Base-by-base conservation (phyloP, 208 protist genomes). In the Crithidia expoeki region DNA sequence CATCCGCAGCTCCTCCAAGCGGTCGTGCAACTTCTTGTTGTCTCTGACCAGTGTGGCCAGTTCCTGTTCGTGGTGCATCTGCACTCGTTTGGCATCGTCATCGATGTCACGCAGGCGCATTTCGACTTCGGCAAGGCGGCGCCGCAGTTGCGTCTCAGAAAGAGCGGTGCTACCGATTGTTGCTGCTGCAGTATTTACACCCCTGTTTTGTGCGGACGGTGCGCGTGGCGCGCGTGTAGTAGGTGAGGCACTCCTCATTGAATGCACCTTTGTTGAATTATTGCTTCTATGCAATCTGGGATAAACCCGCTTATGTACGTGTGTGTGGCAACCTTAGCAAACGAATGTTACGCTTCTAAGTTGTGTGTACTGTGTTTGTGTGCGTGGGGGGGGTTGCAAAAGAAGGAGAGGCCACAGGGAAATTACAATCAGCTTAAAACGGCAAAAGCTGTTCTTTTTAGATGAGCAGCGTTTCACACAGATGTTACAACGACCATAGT, bases 41-140 rank as follows among this genome's bases (percentile, higher is more conserved):
- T 97, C 88, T 21, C 80, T 50, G 33, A 78, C 55, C 17, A 94
- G 72, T 0, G 72, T 60, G 4, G 88, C 83, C n/a, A 95, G 58
- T 74, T 94, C 88, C 30, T 85, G 85, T 47, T 84, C 75, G 68
- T 94, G 89, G 34, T 88, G 77, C 23, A 62, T 61, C n/a, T 69
- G 64, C 46, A 85, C 75, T 16, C 85, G 84, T 52, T 80, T 80
- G 16, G 67, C 74, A 28, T 94, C 82, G 30, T 92, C 86, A 56
- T 96, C 83, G 81, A 81, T 80, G 60, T 93, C 89, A 14, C 89
- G 83, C 51, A 92, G 74, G 4, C 84, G 76, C 65, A 84, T 74
- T 65, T 96, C 88, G 12, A 79, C 74, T 64, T 92, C 84, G 4
- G 84, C 74, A 14, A 92, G 57, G 0, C 83, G 85, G 11, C 80